Conservation (phyloP, 208 protist genomes). For the Leishmania guyanensis region DNA sequence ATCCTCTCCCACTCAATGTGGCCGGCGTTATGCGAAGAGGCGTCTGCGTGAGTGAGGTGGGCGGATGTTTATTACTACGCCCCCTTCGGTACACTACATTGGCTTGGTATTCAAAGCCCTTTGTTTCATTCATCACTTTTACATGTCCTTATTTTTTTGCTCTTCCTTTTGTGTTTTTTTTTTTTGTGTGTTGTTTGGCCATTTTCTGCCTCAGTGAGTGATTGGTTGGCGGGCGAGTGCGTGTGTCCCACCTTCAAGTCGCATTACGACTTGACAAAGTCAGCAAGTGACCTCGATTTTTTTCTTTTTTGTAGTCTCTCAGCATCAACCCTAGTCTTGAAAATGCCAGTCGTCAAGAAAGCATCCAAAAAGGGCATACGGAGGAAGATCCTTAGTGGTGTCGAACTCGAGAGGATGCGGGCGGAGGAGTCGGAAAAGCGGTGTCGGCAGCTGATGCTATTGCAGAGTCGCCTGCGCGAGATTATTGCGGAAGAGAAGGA, state of each 20-base stretch:
- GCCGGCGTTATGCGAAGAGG: not conserved
- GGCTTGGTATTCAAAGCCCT: not conserved
- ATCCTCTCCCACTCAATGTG: not conserved
- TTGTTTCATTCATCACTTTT: not conserved
- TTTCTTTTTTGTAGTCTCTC: no score
- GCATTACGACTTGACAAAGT: not conserved
- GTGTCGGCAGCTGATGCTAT: conserved; percentile 66
- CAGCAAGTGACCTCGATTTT: not conserved
- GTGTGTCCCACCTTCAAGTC: not conserved
- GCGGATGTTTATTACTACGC: not conserved
- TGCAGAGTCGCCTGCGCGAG: conserved; percentile 72
- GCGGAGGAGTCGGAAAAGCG: conserved; percentile 78
- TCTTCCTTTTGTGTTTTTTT: not conserved
- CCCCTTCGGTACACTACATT: not conserved
- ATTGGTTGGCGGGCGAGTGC: not conserved
- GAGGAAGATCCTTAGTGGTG: conserved; percentile 56
- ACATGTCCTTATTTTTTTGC: not conserved
- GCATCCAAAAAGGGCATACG: conserved; percentile 22
- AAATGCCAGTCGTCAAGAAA: conserved; percentile 31
- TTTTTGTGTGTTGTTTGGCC: not conserved
- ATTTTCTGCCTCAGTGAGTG: not conserved
- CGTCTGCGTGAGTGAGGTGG: not conserved
- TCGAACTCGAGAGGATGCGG: conserved; percentile 56
- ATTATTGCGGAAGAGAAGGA: conserved; percentile 83
- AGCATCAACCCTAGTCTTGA: not conserved